Evolutionary conservation across 2,329 filamentous ascomycete genomes (phyloP).

Genomic region (Colletotrichum sp.): DNA sequence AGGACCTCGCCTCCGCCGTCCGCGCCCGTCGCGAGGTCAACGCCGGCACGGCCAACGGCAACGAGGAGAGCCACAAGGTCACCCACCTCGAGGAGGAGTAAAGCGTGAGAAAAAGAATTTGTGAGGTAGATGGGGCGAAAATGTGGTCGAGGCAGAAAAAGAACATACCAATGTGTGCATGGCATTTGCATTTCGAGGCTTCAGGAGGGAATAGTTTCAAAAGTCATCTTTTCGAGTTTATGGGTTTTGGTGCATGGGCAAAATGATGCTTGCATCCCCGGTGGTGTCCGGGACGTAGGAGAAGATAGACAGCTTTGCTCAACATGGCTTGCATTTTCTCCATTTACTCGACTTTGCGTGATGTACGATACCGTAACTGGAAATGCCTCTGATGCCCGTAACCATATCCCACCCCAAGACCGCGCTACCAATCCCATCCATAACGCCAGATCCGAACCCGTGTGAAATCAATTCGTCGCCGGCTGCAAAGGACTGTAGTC

Average conservation of each 20-base stretch:
- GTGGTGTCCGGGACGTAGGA: background rate
- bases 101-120: background rate
- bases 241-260: slow-evolving; percentile 3
- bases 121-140: background rate
- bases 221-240: background rate
- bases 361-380: background rate
- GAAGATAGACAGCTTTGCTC: background rate
- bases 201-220: background rate
- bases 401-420: too few species aligned
- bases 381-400: background rate
- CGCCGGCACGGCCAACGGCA: slow-evolving; percentile 36
- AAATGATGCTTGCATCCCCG: slow-evolving; percentile 2
- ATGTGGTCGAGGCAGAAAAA: background rate
- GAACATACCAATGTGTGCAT: background rate
- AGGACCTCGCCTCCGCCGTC: slow-evolving; percentile 86
- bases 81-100: slow-evolving; percentile 60
- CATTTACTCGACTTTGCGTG: background rate
- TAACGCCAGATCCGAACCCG: background rate
- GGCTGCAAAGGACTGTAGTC: background rate
- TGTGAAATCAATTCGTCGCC: background rate
- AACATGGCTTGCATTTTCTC: background rate
- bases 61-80: slow-evolving; percentile 38
- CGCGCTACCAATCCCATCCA: background rate
- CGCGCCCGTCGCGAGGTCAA: slow-evolving; percentile 70
- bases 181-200: slow-evolving; percentile 9